Evolutionary conservation across 2,329 filamentous ascomycete species (phyloP).

Genomic region (Fusarium tanahbumbuense): DNA sequence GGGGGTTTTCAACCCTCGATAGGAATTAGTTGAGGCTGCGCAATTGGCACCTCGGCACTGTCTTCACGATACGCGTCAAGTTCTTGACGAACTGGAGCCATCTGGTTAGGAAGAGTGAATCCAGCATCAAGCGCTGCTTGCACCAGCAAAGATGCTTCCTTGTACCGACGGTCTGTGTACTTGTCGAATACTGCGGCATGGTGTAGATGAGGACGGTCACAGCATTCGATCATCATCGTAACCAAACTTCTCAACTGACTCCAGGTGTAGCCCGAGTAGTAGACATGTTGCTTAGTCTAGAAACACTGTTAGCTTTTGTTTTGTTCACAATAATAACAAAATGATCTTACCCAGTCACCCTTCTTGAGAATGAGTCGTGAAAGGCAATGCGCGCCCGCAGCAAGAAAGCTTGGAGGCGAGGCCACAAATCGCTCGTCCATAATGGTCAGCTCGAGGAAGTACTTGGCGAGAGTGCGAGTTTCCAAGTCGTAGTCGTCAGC

Average conservation of each 20-base stretch:
- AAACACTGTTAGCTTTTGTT: slow-evolving; percentile 50
- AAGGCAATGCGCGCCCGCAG: slow-evolving; percentile 92
- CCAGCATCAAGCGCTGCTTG: slow-evolving; percentile 76
- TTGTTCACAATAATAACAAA: neutral
- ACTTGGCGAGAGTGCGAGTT: slow-evolving; percentile 94
- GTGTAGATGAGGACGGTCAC: slow-evolving; percentile 81
- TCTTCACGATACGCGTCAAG: slow-evolving; percentile 36
- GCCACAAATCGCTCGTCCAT: slow-evolving; percentile 99
- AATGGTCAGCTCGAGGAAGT: slow-evolving; percentile 94
- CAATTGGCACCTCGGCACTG: slow-evolving; percentile 45
- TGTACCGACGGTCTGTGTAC: slow-evolving; percentile 88
- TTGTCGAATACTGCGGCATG: slow-evolving; percentile 92
- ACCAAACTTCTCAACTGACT: slow-evolving; percentile 83
- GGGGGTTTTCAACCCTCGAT: slow-evolving; percentile 46
- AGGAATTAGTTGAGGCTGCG: slow-evolving; percentile 48
- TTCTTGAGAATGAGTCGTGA: slow-evolving; percentile 89
- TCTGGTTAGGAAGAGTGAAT: slow-evolving; percentile 61
- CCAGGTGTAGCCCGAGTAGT: slow-evolving; percentile 95
- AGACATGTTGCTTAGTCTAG: slow-evolving; percentile 83
- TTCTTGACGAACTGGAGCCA: slow-evolving; percentile 53
- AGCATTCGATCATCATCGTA: slow-evolving; percentile 86
- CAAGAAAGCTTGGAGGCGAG: slow-evolving; percentile 87
- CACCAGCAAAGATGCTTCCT: slow-evolving; percentile 84
- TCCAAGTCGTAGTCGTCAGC: slow-evolving; percentile 97
- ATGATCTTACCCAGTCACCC: slow-evolving; percentile 84